Conservation (phyloP, 75 land plant species). For the Cunninghamia lanceolata region DNA sequence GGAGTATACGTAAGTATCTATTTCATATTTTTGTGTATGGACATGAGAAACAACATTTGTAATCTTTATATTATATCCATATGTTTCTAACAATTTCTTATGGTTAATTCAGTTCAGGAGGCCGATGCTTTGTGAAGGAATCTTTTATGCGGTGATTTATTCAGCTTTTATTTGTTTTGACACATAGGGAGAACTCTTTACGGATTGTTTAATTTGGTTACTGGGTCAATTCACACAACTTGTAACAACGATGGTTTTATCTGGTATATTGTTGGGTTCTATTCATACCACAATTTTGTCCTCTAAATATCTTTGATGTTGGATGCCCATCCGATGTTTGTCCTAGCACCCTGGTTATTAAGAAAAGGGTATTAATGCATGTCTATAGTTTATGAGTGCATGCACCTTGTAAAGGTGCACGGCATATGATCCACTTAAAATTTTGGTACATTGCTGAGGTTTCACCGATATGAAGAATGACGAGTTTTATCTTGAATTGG, state of each 20-base stretch:
- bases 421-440: not conserved
- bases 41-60: slow-evolving; percentile 1
- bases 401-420: not conserved
- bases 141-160: slow-evolving; percentile 64
- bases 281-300: slow-evolving; percentile 8
- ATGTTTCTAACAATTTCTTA: not conserved
- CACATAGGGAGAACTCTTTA: not conserved
- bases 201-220: not conserved
- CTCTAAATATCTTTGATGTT: not conserved
- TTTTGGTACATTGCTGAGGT: slow-evolving; percentile 4
- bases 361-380: not conserved
- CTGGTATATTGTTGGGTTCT: not conserved
- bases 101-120: slow-evolving; percentile 57
- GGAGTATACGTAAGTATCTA: slow-evolving; percentile 64
- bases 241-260: slow-evolving; percentile 2
- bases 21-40: not conserved
- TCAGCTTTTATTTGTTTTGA: not conserved
- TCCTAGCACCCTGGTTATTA: not conserved
- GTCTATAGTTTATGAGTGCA: not conserved
- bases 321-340: not conserved
- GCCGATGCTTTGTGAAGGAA: slow-evolving; percentile 66
- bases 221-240: not conserved
- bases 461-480: not conserved
- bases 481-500: not conserved
- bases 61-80: not conserved